Evolutionary conservation across 2,329 filamentous ascomycete genomes (phyloP).

Genomic region (Metarhizium sp.): DNA sequence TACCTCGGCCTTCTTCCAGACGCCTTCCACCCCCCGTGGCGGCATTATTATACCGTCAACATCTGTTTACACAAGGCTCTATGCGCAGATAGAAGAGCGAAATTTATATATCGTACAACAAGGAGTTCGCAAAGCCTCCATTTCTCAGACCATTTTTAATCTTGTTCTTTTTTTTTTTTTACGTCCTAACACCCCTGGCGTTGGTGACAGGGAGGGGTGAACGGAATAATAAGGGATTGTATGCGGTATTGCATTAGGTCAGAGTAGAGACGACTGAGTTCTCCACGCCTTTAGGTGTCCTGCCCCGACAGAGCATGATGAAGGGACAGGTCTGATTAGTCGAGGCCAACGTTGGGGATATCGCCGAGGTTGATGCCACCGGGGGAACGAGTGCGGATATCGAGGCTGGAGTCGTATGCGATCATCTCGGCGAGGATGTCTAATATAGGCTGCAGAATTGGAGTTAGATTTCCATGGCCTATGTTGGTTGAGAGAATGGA

Average conservation of each 20-base stretch:
- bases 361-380: conserved; percentile 34
- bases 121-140: conserved; percentile 3
- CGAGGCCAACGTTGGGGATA: conserved; percentile 43
- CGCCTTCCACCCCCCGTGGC: conserved; percentile 19
- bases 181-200: neutral
- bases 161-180: neutral
- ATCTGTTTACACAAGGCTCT: conserved; percentile 34
- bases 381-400: conserved; percentile 39
- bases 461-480: neutral
- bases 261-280: neutral
- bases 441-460: conserved; percentile 60
- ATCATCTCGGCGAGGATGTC: conserved; percentile 98
- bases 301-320: neutral
- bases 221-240: neutral
- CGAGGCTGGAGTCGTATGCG: conserved; percentile 70
- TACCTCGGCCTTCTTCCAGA: conserved; percentile 15
- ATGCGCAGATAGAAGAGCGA: conserved; percentile 26
- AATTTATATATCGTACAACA: conserved; percentile 31
- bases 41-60: conserved; percentile 21
- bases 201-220: neutral
- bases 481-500: neutral
- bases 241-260: neutral
- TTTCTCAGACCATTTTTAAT: neutral
- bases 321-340: conserved; percentile 26
- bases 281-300: neutral